Conservation (phyloP, 2,329 filamentous ascomycete genomes). For the Pseudopyrenochaeta lycopersici region DNA sequence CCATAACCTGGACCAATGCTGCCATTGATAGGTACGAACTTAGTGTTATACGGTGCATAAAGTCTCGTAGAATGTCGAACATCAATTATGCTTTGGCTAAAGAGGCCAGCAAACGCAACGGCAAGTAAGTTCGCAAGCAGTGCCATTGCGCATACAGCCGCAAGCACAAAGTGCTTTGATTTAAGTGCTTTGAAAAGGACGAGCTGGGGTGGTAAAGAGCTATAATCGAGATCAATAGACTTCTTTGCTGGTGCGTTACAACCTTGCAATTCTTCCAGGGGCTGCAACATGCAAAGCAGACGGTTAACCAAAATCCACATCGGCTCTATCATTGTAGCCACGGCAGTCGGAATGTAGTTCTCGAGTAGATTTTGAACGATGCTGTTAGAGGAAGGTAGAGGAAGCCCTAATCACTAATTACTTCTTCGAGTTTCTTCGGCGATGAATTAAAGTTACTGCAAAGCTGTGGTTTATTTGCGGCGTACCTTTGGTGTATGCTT, state of each 20-base stretch:
- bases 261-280: conserved; percentile 59
- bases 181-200: conserved; percentile 56
- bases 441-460: too few species aligned
- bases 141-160: conserved; percentile 57
- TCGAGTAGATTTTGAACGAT: conserved; percentile 54
- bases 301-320: conserved; percentile 66
- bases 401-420: conserved; percentile 41
- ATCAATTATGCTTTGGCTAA: conserved; percentile 50
- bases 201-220: conserved; percentile 65
- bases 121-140: conserved; percentile 64
- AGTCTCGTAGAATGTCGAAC: conserved; percentile 18
- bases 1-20: conserved; percentile 20
- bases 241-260: conserved; percentile 46
- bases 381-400: conserved; percentile 45
- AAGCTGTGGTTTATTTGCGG: not conserved
- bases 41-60: conserved; percentile 16
- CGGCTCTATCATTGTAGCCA: conserved; percentile 66
- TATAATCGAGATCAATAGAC: conserved; percentile 59
- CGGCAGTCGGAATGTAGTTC: conserved; percentile 63
- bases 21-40: conserved; percentile 38
- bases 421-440: not conserved
- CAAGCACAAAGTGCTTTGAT: conserved; percentile 58
- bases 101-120: conserved; percentile 61
- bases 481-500: conserved; percentile 22
- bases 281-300: conserved; percentile 62